Conservation (phyloP, 192 early-diverging fungal genomes). For the Entomortierella chlamydospora region DNA sequence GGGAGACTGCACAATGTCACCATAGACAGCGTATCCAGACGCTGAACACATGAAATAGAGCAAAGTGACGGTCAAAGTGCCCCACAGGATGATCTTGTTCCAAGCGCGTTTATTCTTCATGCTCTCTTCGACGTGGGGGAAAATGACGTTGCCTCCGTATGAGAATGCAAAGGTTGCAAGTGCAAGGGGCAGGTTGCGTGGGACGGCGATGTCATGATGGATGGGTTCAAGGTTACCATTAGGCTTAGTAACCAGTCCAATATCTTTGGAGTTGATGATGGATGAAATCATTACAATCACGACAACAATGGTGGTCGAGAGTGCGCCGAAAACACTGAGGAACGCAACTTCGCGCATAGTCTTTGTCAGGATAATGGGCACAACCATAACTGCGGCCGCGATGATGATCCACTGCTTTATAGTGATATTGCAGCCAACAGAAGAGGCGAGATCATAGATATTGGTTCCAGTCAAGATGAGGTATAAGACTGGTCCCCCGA, state of each 20-base stretch:
- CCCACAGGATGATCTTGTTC: constrained; percentile 64
- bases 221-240: constrained; percentile 11
- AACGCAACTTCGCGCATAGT: constrained; percentile 77
- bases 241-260: constrained; percentile 29
- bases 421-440: constrained; percentile 55
- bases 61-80: constrained; percentile 64
- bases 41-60: constrained; percentile 73
- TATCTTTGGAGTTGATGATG: constrained; percentile 59
- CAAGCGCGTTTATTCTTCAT: constrained; percentile 72
- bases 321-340: constrained; percentile 69
- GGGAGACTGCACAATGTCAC: constrained; percentile 64
- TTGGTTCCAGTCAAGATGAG: constrained; percentile 76
- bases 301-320: constrained; percentile 72
- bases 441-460: constrained; percentile 61
- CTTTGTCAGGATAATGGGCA: constrained; percentile 74
- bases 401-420: constrained; percentile 70
- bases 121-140: constrained; percentile 77
- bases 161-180: constrained; percentile 76
- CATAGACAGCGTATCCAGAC: constrained; percentile 75
- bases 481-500: constrained; percentile 69
- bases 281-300: constrained; percentile 66
- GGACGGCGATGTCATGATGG: constrained; percentile 57
- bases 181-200: constrained; percentile 69
- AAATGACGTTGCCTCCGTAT: constrained; percentile 79
- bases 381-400: constrained; percentile 61